Conservation (phyloP, 164 flowering plant species). For the Nymphaea colorata region DNA sequence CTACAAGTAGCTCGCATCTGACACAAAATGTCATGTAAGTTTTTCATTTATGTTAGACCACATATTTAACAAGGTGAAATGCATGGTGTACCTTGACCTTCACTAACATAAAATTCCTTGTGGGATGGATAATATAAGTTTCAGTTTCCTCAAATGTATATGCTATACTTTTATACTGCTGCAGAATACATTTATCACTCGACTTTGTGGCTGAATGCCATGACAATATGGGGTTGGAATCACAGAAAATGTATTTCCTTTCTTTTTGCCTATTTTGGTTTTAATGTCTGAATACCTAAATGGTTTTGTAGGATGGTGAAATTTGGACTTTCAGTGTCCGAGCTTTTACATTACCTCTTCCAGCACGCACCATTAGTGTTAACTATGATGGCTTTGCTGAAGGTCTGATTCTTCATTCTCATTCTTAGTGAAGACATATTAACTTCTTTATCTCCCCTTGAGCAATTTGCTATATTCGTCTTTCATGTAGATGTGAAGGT, state of each 20-base stretch:
- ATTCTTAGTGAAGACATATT: background rate
- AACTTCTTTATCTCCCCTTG: background rate
- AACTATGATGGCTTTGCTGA: slow-evolving; percentile 98
- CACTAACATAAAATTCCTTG: too few species aligned
- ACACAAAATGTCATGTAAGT: too few species aligned
- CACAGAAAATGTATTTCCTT: background rate
- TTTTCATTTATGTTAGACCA: too few species aligned
- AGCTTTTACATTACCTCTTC: slow-evolving; percentile 55
- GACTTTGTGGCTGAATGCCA: background rate
- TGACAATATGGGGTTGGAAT: too few species aligned
- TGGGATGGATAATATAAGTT: too few species aligned
- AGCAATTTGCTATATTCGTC: background rate
- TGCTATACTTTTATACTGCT: too few species aligned
- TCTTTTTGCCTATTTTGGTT: background rate
- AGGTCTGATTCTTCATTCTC: slow-evolving; percentile 31
- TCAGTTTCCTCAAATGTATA: too few species aligned
- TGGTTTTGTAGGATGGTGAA: slow-evolving; percentile 75
- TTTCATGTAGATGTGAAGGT: slow-evolving; percentile 62
- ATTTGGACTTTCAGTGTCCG: slow-evolving; percentile 92
- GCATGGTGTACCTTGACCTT: too few species aligned
- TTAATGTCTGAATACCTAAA: too few species aligned
- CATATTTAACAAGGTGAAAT: too few species aligned
- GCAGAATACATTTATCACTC: background rate
- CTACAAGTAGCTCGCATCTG: too few species aligned
- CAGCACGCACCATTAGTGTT: slow-evolving; percentile 81